These are phyloP conservation scores for Antitrichia curtipendula DNA, from an alignment of 225 moss, liverwort and hornwort species.

Conservation along the genomic window DNA sequence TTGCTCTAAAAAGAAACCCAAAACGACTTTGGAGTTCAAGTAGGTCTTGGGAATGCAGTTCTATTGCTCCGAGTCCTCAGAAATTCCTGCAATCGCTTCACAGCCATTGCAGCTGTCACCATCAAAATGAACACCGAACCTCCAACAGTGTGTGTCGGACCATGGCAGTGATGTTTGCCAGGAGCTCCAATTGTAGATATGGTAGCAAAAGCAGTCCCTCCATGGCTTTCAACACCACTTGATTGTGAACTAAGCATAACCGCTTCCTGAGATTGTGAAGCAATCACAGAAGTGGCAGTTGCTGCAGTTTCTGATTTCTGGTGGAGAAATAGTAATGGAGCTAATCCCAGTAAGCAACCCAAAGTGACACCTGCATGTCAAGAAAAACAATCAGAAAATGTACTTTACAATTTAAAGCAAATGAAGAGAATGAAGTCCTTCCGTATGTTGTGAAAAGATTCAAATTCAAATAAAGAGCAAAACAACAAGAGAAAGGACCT, in stretches of 20 bases:
- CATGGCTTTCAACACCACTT: not conserved
- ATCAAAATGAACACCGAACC: constrained; percentile 17
- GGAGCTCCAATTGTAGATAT: constrained; percentile 10
- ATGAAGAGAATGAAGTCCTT: not conserved
- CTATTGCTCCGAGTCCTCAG: not conserved
- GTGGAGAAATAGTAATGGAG: constrained; percentile 30
- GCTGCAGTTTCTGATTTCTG: not conserved
- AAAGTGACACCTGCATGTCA: constrained; percentile 37
- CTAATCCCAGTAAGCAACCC: constrained; percentile 52
- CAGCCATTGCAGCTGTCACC: constrained; percentile 17
- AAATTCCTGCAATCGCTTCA: constrained; percentile 15
- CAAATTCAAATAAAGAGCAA: not conserved
- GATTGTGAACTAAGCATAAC: not conserved
- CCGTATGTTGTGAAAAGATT: not conserved
- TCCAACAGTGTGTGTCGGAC: constrained; percentile 5
- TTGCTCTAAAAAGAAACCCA: not conserved
- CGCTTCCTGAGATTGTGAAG: not conserved
- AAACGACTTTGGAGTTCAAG: not conserved
- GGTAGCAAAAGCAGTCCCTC: constrained; percentile 18
- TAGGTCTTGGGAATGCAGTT: not conserved
- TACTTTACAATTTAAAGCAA: not conserved
- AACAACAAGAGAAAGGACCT: constrained; percentile 6
- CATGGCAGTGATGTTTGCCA: not conserved
- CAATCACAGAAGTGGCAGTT: constrained; percentile 2
- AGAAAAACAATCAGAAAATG: constrained; percentile 7